Evolutionary conservation across 2,329 filamentous ascomycete species (phyloP).

Genomic region (Cytospora piceicola): DNA sequence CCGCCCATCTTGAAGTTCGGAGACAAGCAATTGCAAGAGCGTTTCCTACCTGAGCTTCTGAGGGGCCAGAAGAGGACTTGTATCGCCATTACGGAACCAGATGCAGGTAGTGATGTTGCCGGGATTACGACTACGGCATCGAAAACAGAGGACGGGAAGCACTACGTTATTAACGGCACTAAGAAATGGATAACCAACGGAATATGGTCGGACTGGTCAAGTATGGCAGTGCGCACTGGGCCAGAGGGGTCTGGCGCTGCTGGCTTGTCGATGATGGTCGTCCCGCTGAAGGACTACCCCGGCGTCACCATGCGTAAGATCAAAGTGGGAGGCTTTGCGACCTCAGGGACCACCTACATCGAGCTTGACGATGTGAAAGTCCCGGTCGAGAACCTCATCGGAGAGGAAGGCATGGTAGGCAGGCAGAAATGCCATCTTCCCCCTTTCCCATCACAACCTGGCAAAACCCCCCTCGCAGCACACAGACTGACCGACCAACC

Average conservation of each 20-base stretch:
- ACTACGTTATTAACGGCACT: conserved; percentile 73
- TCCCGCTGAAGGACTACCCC: conserved; percentile 68
- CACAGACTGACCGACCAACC: neutral
- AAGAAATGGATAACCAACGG: conserved; percentile 67
- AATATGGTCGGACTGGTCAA: conserved; percentile 55
- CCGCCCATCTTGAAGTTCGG: conserved; percentile 74
- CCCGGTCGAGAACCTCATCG: conserved; percentile 71
- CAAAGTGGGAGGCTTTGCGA: conserved; percentile 67
- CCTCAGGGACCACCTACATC: conserved; percentile 74
- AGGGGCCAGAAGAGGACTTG: conserved; percentile 68
- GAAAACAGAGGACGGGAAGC: conserved; percentile 64
- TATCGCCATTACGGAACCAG: conserved; percentile 80
- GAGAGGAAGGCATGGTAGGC: conserved; percentile 57
- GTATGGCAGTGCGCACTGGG: conserved; percentile 76
- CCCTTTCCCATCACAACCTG: neutral
- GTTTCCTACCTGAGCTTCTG: conserved; percentile 69
- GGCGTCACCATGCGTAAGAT: conserved; percentile 71
- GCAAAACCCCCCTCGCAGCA: neutral
- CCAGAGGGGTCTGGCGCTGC: conserved; percentile 57
- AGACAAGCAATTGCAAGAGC: conserved; percentile 62
- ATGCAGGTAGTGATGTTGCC: conserved; percentile 74
- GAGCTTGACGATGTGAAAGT: conserved; percentile 77
- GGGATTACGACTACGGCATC: conserved; percentile 71
- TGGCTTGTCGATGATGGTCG: conserved; percentile 69
- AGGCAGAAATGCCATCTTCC: neutral